phyloP scores from a whole-genome alignment of 495 filamentous ascomycete species.

The Lepraria neglecta region DNA sequence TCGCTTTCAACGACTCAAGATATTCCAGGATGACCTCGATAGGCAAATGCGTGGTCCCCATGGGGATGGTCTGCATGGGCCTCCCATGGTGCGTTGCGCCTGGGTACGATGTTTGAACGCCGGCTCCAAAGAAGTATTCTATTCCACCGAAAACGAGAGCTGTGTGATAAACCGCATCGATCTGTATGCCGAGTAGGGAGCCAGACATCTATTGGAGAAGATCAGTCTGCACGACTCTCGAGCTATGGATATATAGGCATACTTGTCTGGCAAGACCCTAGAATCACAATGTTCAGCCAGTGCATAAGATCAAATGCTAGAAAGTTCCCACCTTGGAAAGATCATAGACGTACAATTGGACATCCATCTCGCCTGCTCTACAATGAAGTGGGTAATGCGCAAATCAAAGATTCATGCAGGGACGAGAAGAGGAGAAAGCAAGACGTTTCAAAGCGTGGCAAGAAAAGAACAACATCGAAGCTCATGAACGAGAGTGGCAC shows the following conservation, averaged over 20 bases:
- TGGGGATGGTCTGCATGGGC: conserved; percentile 67
- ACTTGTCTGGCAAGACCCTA: conserved; percentile 41
- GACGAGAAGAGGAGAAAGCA: not conserved
- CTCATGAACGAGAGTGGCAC: not conserved
- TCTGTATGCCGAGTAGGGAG: conserved; percentile 52
- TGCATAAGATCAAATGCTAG: conserved; percentile 5
- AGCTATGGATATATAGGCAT: conserved; percentile 9
- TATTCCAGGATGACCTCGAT: conserved; percentile 84
- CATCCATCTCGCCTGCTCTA: conserved; percentile 55
- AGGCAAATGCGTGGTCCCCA: conserved; percentile 74
- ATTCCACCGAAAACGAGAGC: conserved; percentile 73
- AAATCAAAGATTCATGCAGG: too few relatives aligned
- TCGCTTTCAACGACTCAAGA: conserved; percentile 69
- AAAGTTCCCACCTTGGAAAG: conserved; percentile 59
- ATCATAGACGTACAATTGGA: conserved; percentile 90
- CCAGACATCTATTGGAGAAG: conserved; percentile 24
- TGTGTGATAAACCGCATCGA: conserved; percentile 90
- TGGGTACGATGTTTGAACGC: conserved; percentile 72
- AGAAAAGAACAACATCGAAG: not conserved
- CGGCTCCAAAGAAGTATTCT: conserved; percentile 68
- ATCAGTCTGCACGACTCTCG: not conserved
- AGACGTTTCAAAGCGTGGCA: not conserved
- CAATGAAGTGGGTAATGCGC: too few relatives aligned
- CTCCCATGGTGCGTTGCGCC: conserved; percentile 79
- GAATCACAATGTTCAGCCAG: conserved; percentile 18